Percentiles rank a stretch among this genome's conserved stretches.
Evolutionary conservation across 176 grass and related monocot genomes (phyloP).

Genomic region (Juncus inflexus): DNA sequence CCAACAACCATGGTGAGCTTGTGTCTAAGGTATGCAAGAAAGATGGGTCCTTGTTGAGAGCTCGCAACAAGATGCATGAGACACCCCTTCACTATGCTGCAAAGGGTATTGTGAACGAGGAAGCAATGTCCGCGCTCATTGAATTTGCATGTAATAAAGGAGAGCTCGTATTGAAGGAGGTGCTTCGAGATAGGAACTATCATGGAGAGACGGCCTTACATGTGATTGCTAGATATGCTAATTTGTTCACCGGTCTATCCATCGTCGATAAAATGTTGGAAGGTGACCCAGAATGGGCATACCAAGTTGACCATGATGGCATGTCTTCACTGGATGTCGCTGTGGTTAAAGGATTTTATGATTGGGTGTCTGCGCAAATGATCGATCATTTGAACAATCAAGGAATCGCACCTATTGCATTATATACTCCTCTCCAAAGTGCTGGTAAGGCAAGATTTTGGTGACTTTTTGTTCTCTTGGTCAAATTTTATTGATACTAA

Average conservation of each 20-base stretch:
- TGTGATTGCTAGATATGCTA: no score
- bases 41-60: neutral
- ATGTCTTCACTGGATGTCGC: slow-evolving; percentile 18
- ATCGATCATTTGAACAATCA: no score
- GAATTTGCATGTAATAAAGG: neutral
- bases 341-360: neutral
- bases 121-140: neutral
- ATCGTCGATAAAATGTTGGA: neutral
- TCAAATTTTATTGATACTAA: no score
- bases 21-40: neutral
- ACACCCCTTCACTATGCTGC: slow-evolving; percentile 32
- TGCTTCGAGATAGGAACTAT: neutral
- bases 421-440: no score
- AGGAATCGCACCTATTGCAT: no score
- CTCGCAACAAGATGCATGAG: slow-evolving; percentile 7
- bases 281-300: neutral
- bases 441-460: no score
- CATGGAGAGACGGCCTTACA: slow-evolving; percentile 22
- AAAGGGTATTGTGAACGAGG: neutral
- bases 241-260: no score
- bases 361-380: no score
- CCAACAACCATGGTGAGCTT: neutral
- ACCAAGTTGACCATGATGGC: neutral
- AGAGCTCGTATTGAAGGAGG: neutral
- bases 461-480: no score